A percentile compares a stretch with the other conserved stretches of the same genome.
phyloP scores from a whole-genome alignment of 257 asterid species.

The Nicotiana tabacum region DNA sequence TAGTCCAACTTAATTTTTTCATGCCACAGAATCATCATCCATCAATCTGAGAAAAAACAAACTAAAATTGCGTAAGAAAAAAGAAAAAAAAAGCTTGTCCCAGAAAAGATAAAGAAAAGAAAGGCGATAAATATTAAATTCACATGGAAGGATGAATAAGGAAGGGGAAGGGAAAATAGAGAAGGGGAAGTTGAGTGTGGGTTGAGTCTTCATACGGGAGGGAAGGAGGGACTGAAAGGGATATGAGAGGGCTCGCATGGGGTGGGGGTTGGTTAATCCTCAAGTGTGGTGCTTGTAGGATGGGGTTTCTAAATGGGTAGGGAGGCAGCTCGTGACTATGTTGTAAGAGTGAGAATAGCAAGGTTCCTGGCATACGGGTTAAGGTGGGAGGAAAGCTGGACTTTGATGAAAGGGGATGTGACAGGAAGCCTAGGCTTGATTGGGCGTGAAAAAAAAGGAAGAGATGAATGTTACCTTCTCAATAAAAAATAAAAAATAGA shows the following conservation, averaged over 20 bases:
- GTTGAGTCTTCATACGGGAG: not conserved
- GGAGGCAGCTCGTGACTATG: not conserved
- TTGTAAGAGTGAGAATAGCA: not conserved
- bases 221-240: not conserved
- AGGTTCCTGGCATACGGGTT: not conserved
- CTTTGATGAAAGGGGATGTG: not conserved
- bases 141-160: not conserved
- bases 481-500: no score
- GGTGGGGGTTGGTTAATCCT: not conserved
- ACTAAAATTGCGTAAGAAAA: not conserved
- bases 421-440: not conserved
- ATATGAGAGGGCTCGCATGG: not conserved
- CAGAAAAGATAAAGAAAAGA: not conserved
- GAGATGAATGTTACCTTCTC: no score
- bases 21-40: not conserved
- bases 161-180: not conserved
- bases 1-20: not conserved
- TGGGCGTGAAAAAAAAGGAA: not conserved
- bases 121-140: not conserved
- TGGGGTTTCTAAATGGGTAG: not conserved
- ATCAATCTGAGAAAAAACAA: not conserved
- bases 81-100: not conserved
- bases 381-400: not conserved
- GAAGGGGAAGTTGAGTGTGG: not conserved
- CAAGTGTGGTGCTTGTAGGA: not conserved